Base-by-base conservation (phyloP, 768 basidiomycete species). In the Tricholoma sp. region DNA sequence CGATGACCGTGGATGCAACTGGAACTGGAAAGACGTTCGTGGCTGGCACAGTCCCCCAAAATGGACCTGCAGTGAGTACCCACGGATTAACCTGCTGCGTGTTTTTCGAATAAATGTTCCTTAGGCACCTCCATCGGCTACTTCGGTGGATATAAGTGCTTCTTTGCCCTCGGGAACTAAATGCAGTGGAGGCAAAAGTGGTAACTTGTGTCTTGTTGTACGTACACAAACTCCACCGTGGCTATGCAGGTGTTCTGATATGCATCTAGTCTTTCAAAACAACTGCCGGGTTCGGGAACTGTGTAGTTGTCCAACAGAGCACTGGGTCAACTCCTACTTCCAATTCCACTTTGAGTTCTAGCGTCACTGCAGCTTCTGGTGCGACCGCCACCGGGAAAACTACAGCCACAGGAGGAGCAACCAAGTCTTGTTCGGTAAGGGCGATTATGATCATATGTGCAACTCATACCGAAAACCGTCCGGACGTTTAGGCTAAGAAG, bases 271-370 rank as follows among this genome's bases (percentile, higher is more conserved):
- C 78, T 29, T 78, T 83, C 61, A 74, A 67, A 42, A 78, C 80
- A 17, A 66, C 76, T 17, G 75, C 72, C 20, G 77, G 79, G 29
- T 82, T 82, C 65, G 81, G 82, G 53, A 82, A 80, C 64, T 84
- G 82, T 56, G 74, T 77, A 10, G 80, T 74, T 32, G 78, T 82
- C 9, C 72, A 77, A 52, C 73, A 74, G 57, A 65, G 64, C 17
- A 65, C 55, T 41, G 62, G 37, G 7, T 4, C 59, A 50, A 63
- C 57, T 36, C 54, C 61, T 53, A 53, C 41, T 39, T 57, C 59
- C 20, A 58, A 53, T n/a, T n/a, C n/a, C 20, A 54, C 57, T 39
- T 57, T 60, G 52, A 53, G 33, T 37, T 57, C 58, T 29, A 57
- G 52, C 18, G 52, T 29, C 18, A 60, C 52, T 7, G 53, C 61